Base-by-base conservation (phyloP, 2,329 filamentous ascomycete genomes). In the Arthrinium puccinioides region DNA sequence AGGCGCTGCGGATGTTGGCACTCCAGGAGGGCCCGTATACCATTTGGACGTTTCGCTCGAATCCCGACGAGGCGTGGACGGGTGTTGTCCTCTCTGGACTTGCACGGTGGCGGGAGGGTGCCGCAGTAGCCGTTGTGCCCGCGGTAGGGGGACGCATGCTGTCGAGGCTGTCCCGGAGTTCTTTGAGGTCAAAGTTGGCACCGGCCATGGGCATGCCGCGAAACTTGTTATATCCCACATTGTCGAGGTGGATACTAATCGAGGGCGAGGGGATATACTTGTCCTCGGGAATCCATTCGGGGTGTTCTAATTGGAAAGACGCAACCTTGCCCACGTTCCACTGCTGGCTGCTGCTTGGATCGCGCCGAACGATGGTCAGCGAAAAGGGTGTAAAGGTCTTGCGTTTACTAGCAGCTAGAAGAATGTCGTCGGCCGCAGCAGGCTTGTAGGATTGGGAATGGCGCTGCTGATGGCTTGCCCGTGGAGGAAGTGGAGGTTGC, bases 311-410 rank as follows among this genome's bases (percentile, higher is more conserved):
- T 44, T 75, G 70, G 41, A 68, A 68, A 0, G 72, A 76, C 2
- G 69, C 71, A 33, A 87, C 70, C 38, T 70, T 78, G 16, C 79
- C 84, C 10, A 88, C 72, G 51, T 88, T 88, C 82, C 83, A 87
- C 56, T 88, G 84, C 38, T 69, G 69, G 7, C 78, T 77, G 8
- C 79, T 76, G 16, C 72, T 67, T 1, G 82, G 82, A 53, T 88
- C 81, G 45, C 84, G 75, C n/a, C 84, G 79, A 49, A 88, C 87
- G 11, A 89, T 58, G 0, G 77, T 81, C 11, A 79, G 60, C 3
- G 66, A 70, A 44, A 76, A 78, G 0, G 72, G 66, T 0, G 60
- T 56, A 32, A 62, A 56, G 6, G 56, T 47, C 16, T 50, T 54
- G 32, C 46, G 52, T 36, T 61, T 64, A n/a, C n/a, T n/a, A n/a